A percentile compares a stretch with the other conserved stretches of the same genome.
Conservation (phyloP, 2,329 filamentous ascomycete genomes). For the Lachnum nothofagi region DNA sequence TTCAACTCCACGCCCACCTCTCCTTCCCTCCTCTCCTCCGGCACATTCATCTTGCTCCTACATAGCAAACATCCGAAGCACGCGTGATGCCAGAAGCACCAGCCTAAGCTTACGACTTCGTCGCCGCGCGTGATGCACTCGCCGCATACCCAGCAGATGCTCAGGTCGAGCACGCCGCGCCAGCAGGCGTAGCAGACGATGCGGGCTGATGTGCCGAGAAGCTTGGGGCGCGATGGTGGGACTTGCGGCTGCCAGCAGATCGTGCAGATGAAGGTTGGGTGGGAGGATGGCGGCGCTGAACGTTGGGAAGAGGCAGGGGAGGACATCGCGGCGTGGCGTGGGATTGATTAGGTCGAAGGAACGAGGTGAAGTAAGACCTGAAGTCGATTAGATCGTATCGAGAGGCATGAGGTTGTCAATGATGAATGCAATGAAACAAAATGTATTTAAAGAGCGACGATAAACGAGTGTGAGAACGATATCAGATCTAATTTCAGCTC, state of each 20-base stretch:
- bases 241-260: slow-evolving; percentile 47
- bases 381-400: slow-evolving; percentile 2
- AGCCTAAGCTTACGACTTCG: slow-evolving; percentile 54
- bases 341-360: not conserved
- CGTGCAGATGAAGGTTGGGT: slow-evolving; percentile 46
- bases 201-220: slow-evolving; percentile 44
- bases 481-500: not conserved
- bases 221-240: slow-evolving; percentile 32
- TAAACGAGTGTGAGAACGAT: not conserved
- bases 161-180: slow-evolving; percentile 45
- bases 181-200: slow-evolving; percentile 48
- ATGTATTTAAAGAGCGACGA: too few species aligned
- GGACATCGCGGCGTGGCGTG: not conserved
- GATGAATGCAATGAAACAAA: not conserved
- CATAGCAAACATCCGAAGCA: slow-evolving; percentile 55
- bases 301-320: not conserved
- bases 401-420: slow-evolving; percentile 5
- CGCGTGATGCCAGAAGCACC: slow-evolving; percentile 54
- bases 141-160: slow-evolving; percentile 54
- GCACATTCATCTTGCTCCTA: slow-evolving; percentile 37
- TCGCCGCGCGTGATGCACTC: slow-evolving; percentile 49
- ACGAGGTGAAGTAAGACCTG: slow-evolving; percentile 2
- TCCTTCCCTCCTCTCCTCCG: slow-evolving; percentile 2
- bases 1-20: slow-evolving; percentile 38
- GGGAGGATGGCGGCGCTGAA: not conserved